Base-by-base conservation (phyloP, 352 stramenopile species). In the Phytophthora sansomeana region DNA sequence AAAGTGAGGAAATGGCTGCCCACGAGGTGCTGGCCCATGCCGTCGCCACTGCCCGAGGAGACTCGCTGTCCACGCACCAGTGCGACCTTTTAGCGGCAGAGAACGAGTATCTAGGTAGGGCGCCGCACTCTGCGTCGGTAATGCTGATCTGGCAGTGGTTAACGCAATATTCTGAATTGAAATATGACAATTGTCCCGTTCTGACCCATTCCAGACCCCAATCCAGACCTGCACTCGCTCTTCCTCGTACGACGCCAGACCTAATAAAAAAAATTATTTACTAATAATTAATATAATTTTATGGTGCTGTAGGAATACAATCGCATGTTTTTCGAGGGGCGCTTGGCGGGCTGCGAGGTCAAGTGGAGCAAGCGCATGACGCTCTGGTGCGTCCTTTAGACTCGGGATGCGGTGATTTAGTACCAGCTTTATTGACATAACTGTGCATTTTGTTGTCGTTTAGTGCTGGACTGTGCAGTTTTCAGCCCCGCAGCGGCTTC, bases 301-400 rank as follows among this genome's bases (percentile, higher is more conserved):
- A 17, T 24, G 56, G 2, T 63, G 17, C 8, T 46, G 32, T 59
- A 96, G 89, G 81, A 95, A 64, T 97, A 91, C 72, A 90, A 97
- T 50, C 47, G 13, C 28, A 55, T 94, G 64, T 97, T 96, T 72
- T 97, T 97, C 32, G 79, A 94, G 44, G 80, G 77, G 5, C 84
- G 79, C 58, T 75, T 97, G 29, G 70, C 72, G 16, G 85, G 83
- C 19, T 95, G 89, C 62, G 85, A 94, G 54, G 78, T 97, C 58
- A 96, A 93, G 53, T 97, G 90, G 90, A 96, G 87, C 70, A 90
- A 81, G 54, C 85, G 87, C 57, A 97, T 97, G 90, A 97, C 90
- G 39, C 73, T 96, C 17, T 97, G 90, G 84, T 91, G 55, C 26
- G 63, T 36, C n/a, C 5, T 48, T 14, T 24, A 29, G 11, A 11